Evolutionary conservation across 306 rosid genomes (phyloP), one percentile per base, ranked within the genome.

Genomic region (Hippophae rhamnoides): DNA sequence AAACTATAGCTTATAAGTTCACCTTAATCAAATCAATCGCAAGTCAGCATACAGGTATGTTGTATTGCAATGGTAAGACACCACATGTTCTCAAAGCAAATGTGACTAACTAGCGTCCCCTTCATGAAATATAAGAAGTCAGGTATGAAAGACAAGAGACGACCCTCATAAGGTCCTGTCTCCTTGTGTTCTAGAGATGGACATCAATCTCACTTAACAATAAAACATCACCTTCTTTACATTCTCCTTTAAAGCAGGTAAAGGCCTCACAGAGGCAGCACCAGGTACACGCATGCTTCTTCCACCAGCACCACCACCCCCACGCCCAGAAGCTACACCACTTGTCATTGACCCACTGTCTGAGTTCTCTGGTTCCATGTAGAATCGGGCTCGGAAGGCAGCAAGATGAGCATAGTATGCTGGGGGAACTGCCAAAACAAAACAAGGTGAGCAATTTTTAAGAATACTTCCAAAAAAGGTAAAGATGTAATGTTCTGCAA

Each of bases 401-500:
- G 99, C 99, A 52, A 93, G 71, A 64, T 93, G 99, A 0, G 99
- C 99, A 43, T 93, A 93, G 52, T 89, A 93, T 0, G 97, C 99
- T 0, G 99, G 99, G 6, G 99, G 99, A 57, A 93, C 97, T 93
- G 95, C 67, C 66, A 62, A 56, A 56, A 9, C 7, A 52, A 38
- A 49, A 9, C 8, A 10, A 41, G 14, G 31, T 64, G 49, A 14
- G 41, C 11, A 55, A 1, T 3, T 31, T 5, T 54, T 10, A 41
- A 41, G 51, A 11, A 7, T 6, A 13, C 43, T 7, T 4, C 10
- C 14, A 0, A 13, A 13, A 23, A 12, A 5, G 3, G 13, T 11
- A 13, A 0, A 13, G 7, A 12, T 3, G n/a, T 12, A 12, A 12
- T 14, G 14, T 12, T 11, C 53, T 12, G 13, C 6, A 13, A 14